These are phyloP conservation scores for Fusarium veterinarium DNA, from an alignment of 2,329 filamentous ascomycete genomes.

Conservation along the genomic window DNA sequence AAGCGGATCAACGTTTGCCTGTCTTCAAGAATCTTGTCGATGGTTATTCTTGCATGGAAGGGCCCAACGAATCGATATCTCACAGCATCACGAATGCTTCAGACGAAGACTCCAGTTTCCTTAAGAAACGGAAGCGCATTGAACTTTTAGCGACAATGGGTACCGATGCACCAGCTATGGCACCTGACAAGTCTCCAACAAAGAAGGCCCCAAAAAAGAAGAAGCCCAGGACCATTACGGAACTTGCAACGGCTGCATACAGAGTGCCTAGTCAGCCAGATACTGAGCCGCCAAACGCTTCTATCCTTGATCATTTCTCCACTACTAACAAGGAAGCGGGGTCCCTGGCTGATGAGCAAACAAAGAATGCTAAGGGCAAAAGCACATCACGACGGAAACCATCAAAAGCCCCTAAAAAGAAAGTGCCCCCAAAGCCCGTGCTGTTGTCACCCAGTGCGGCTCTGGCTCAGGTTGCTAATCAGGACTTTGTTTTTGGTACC, in stretches of 20 bases:
- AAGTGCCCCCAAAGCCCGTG: conserved; percentile 56
- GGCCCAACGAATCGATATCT: conserved; percentile 37
- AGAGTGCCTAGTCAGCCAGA: conserved; percentile 48
- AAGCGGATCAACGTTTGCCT: conserved; percentile 27
- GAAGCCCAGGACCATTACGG: conserved; percentile 82
- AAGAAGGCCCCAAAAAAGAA: conserved; percentile 73
- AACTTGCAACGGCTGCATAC: conserved; percentile 79
- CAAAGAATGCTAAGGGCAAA: conserved; percentile 48
- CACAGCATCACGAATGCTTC: conserved; percentile 21
- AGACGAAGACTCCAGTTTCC: conserved; percentile 48
- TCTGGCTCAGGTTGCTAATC: conserved; percentile 70
- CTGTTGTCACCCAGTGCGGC: conserved; percentile 78
- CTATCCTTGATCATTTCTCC: conserved; percentile 59
- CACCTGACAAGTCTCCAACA: conserved; percentile 53
- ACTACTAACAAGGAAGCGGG: neutral
- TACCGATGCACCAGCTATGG: conserved; percentile 29
- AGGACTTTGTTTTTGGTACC: conserved; percentile 87
- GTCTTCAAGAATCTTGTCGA: conserved; percentile 59
- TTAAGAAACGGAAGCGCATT: conserved; percentile 68
- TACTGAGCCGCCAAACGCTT: conserved; percentile 47
- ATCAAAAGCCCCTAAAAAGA: conserved; percentile 54
- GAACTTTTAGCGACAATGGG: conserved; percentile 58
- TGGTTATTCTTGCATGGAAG: conserved; percentile 54
- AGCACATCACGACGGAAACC: conserved; percentile 49
- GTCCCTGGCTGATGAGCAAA: neutral